These are phyloP conservation scores for Macrophomina tecta DNA, from an alignment of 2,329 filamentous ascomycete genomes.

Conservation along the genomic window DNA sequence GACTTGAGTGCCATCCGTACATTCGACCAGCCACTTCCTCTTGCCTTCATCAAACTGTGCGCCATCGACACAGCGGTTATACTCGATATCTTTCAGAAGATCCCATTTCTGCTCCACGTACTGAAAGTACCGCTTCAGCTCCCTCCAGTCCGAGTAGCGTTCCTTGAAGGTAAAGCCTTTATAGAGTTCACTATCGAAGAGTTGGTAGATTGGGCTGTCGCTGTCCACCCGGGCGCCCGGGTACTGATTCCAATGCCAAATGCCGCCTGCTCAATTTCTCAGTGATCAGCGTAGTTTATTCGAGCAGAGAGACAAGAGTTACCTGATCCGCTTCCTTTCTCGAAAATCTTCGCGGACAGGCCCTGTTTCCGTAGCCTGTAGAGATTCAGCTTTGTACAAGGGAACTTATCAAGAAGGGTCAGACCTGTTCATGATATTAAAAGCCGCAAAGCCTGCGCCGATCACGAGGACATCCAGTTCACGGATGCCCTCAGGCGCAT, in stretches of 20 bases:
- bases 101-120: constrained; percentile 35
- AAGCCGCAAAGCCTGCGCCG: constrained; percentile 39
- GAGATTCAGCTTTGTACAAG: background rate
- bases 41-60: constrained; percentile 48
- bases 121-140: constrained; percentile 37
- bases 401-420: background rate
- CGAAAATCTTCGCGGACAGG: constrained; percentile 34
- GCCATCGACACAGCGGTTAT: constrained; percentile 51
- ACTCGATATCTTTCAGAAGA: constrained; percentile 41
- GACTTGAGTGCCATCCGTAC: constrained; percentile 52
- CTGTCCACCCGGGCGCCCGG: constrained; percentile 41
- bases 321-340: constrained; percentile 33
- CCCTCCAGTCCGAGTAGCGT: constrained; percentile 36
- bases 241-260: constrained; percentile 46
- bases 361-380: constrained; percentile 34
- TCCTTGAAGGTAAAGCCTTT: constrained; percentile 32
- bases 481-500: background rate
- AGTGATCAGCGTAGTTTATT: too few species aligned
- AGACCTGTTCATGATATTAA: constrained; percentile 30
- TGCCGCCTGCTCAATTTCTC: constrained; percentile 35
- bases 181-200: constrained; percentile 39
- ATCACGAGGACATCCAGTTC: constrained; percentile 35
- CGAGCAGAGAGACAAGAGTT: too few species aligned
- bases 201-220: constrained; percentile 40
- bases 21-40: constrained; percentile 47